Evolutionary conservation across 2,329 filamentous ascomycete species (phyloP), one percentile per base, ranked within the genome.

Genomic region (Aureobasidium sp.): DNA sequence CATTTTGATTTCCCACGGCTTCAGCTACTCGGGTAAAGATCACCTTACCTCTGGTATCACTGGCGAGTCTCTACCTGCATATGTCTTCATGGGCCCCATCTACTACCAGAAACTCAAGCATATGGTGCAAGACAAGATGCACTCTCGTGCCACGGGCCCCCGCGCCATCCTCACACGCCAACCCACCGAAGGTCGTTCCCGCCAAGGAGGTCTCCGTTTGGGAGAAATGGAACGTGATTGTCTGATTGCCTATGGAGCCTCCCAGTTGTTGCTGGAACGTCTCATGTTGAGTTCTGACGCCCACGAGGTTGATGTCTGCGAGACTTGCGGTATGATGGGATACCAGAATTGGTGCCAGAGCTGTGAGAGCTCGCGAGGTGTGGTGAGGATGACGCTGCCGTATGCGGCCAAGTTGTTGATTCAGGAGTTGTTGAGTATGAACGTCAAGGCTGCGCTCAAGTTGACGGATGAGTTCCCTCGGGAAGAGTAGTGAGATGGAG

Each of bases 41-140:
- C 96, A 92, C 76, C 87, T 99, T 65, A 97, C 94, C 0, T 92
- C 87, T 0, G 94, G 94, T 39, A 93, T 97, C 72, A 97, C 94
- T 0, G 95, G 94, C 69, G 94, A 99, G 76, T 86, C 90, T 0
- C 82, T 97, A 6, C 91, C 96, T 66, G 92, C 92, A 14, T 97
- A 97, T 77, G 91, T 99, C 72, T 99, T 97, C 82, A 96, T 96
- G 73, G 94, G 94, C 0, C 94, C 94, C 12, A 99, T 99, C 76
- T 99, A 96, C 80, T 99, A 99, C 80, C 94, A 99, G 80, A 96
- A 96, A 68, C 85, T 99, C 67, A 99, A 99, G 83, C 94, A 99
- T 82, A 99, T 99, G 94, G 94, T 99, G 4, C 92, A 97, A 75
- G 94, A 99, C 74, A 99, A 99, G 79, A 97, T 99, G 94, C 94